phyloP scores from a whole-genome alignment of 768 basidiomycete genomes.

The Goffeauzyma gilvescens region DNA sequence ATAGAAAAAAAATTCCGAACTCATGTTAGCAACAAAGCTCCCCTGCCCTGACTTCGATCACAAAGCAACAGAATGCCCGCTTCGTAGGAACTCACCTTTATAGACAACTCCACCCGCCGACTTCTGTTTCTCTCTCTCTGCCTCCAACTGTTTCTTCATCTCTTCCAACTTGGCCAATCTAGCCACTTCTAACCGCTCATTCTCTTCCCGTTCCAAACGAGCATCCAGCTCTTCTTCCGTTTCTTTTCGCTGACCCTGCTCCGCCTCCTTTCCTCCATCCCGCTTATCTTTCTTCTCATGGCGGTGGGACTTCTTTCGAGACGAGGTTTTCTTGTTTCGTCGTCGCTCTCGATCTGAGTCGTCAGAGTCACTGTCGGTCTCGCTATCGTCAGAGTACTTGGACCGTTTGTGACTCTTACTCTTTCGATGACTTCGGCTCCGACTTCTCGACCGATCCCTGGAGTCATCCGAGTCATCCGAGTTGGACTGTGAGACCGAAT shows the following conservation, averaged over 20 bases:
- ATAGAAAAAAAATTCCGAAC: too few relatives aligned
- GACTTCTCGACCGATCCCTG: too few relatives aligned
- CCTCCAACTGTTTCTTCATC: constrained; percentile 17
- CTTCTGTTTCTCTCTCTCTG: constrained; percentile 12
- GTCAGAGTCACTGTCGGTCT: not conserved
- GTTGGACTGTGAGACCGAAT: constrained; percentile 5
- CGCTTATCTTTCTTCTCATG: constrained; percentile 24
- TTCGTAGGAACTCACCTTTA: constrained; percentile 19
- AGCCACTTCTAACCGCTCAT: constrained; percentile 20
- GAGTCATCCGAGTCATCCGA: constrained; percentile 1
- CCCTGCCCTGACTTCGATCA: too few relatives aligned
- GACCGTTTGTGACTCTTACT: not conserved
- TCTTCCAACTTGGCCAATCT: constrained; percentile 15
- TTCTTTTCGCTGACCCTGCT: constrained; percentile 11
- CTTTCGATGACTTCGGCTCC: too few relatives aligned
- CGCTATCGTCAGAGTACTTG: not conserved
- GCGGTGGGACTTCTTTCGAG: too few relatives aligned
- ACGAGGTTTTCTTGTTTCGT: constrained; percentile 34
- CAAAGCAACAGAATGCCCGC: too few relatives aligned
- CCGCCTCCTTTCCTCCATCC: constrained; percentile 7
- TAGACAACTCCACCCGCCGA: constrained; percentile 23
- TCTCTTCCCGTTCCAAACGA: constrained; percentile 29
- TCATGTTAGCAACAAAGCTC: too few relatives aligned
- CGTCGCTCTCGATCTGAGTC: constrained; percentile 5
- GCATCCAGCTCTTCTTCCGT: constrained; percentile 29